These are phyloP conservation scores for Oidiodendron maius DNA, from an alignment of 495 filamentous ascomycete genomes.

Conservation along the genomic window DNA sequence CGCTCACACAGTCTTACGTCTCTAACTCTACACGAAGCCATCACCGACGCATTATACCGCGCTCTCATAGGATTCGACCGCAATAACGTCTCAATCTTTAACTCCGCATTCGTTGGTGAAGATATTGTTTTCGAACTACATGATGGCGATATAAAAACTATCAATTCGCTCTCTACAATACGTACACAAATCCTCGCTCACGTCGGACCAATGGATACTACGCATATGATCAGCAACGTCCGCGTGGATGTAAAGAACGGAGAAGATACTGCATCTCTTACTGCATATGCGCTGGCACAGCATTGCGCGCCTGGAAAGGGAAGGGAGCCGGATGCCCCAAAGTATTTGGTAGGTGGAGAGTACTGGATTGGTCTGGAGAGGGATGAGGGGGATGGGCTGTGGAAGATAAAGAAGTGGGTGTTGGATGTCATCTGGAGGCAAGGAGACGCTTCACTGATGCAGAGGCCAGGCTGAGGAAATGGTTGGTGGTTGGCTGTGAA, in stretches of 20 bases:
- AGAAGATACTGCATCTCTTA: neutral
- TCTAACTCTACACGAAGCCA: neutral
- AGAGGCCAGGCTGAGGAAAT: neutral
- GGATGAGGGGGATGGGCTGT: neutral
- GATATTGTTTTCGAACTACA: neutral
- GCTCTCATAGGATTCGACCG: neutral
- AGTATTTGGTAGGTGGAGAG: neutral
- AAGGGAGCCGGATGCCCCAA: neutral
- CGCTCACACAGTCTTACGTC: neutral
- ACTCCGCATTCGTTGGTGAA: neutral
- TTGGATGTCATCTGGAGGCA: neutral
- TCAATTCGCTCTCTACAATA: neutral
- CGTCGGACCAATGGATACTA: neutral
- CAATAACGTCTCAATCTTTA: neutral
- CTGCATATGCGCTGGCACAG: neutral
- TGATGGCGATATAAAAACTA: no score
- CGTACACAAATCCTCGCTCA: neutral
- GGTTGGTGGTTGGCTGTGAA: no score
- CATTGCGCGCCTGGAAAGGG: neutral
- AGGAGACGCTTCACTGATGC: neutral
- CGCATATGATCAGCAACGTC: neutral
- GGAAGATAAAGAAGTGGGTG: neutral
- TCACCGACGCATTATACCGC: neutral
- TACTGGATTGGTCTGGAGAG: neutral
- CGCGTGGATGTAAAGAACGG: neutral